Base-by-base conservation (phyloP, 2,329 filamentous ascomycete species). In the Xylaria hypoxylon region DNA sequence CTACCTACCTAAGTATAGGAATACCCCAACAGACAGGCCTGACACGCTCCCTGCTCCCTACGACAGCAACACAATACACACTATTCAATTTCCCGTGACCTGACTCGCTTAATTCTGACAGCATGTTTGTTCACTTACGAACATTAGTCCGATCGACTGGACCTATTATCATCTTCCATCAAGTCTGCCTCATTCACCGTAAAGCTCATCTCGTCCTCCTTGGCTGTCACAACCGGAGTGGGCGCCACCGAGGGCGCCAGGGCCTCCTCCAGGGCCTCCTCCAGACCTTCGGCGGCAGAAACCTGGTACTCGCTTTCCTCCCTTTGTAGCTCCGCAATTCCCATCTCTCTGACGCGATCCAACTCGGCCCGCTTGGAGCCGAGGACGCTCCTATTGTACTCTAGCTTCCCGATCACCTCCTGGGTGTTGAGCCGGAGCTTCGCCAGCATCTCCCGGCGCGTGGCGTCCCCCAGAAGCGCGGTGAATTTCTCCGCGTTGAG, bases 351-450 rank as follows among this genome's bases (percentile, higher is more conserved):
- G 44, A 47, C 19, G 19, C 44, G 44, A 24, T 47, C 22, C 44
- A 47, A 13, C 19, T 47, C 44, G 8, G 44, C 44, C n/a, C 44
- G n/a, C 10, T 13, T 47, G 22, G 7, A 24, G n/a, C n/a, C 22
- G 22, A 47, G 19, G 19, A 47, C 10, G 19, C 44, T 19, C 19
- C 24, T 47, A 24, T 47, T 22, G 10, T 19, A 10, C 44, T 47
- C 44, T 24, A 47, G 19, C 19, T 47, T 47, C 22, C 19, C 44
- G 44, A 24, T 47, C 44, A 47, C 44, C 44, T 47, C 44, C 44
- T 24, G n/a, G 44, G 22, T 13, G 22, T 24, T 47, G n/a, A 47
- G 44, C 7, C 44, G 44, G 44, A 47, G 44, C 44, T 47, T 47
- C 19, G 22, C 44, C 22, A 47, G 19, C 22, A 24, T 24, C 44